Evolutionary conservation across 2,329 filamentous ascomycete species (phyloP).

Genomic region (Ophiocordyceps polyrhachis-furcata): DNA sequence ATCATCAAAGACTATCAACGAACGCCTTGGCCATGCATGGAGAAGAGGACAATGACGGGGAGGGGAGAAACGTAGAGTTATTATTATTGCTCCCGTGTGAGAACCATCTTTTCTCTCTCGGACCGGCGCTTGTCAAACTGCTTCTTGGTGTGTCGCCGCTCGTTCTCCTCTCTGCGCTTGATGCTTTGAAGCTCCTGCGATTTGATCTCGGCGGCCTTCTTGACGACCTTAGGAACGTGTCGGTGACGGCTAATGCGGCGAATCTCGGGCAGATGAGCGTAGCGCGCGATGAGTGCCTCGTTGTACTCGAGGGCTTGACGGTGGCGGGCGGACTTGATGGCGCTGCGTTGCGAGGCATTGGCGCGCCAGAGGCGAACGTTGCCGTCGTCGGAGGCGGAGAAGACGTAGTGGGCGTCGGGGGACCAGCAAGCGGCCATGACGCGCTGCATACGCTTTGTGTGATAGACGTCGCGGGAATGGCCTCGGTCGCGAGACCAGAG

Average conservation of each 20-base stretch:
- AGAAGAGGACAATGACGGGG: neutral
- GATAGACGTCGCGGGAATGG: conserved; percentile 82
- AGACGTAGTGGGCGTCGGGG: conserved; percentile 73
- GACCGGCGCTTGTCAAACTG: conserved; percentile 52
- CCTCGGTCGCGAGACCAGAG: conserved; percentile 67
- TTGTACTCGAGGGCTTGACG: conserved; percentile 86
- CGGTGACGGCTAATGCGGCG: conserved; percentile 77
- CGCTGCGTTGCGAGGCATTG: conserved; percentile 64
- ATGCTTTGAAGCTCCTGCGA: conserved; percentile 68
- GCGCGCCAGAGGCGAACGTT: conserved; percentile 77
- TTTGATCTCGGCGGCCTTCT: conserved; percentile 96
- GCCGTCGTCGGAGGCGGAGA: conserved; percentile 85
- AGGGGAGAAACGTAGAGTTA: conserved; percentile 12
- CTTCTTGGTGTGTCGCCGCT: conserved; percentile 78
- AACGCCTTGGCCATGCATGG: neutral
- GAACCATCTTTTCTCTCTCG: conserved; percentile 84
- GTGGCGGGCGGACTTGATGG: conserved; percentile 70
- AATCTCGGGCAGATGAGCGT: conserved; percentile 92
- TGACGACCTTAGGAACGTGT: conserved; percentile 79
- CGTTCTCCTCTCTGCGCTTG: conserved; percentile 86
- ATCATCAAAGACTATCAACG: no score
- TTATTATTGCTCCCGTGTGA: conserved; percentile 43
- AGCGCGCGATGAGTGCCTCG: conserved; percentile 62
- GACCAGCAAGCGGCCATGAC: conserved; percentile 76
- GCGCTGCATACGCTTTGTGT: conserved; percentile 95